Evolutionary conservation across 805 yeast species (phyloP), one percentile per base, ranked within the genome.

Genomic region (Starmerella apicola): DNA sequence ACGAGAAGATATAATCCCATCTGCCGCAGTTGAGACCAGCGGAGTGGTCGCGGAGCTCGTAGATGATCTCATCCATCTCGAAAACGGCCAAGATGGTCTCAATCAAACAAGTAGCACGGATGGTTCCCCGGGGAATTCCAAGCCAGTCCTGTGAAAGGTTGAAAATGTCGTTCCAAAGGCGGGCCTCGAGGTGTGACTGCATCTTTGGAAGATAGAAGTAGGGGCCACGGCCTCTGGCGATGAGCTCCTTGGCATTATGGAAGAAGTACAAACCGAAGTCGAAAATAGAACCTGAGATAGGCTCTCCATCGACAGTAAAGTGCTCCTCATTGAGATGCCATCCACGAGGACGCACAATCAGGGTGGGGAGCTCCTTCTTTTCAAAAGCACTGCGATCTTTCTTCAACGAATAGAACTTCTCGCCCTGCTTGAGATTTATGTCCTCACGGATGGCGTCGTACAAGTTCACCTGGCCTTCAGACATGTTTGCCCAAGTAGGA

Each of bases 31-130:
- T 78, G 56, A 77, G 70, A 29, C 83, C 84, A 25, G 78, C 73
- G 43, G 75, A 72, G 64, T 78, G 83, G 55, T 71, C 72, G 55
- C 81, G 69, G 54, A 77, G 72, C 60, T 77, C 81, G 59, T 73
- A 78, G 54, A 77, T 76, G 56, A 77, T 78, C 62, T 78, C 84
- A 60, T 77, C 82, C 81, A 78, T 76, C 59, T 77, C 82, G 66
- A 76, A 77, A 21, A 76, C 81, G 27, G 81, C 83, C 34, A 78
- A 72, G 46, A 77, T 70, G 37, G 83, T 77, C 63, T 77, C 84
- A 51, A 77, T 76, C 57, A 77, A 66, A 32, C 77, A 82, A 31
- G 82, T 75, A 24, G 75, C 82, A 48, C 83, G 68, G 59, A 77
- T 75, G 48, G 81, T 74, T 44, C 83, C 83, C 45, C 81, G 70